Conservation (phyloP, 805 yeast genomes). For the Cyberlindnera sargentensis region DNA sequence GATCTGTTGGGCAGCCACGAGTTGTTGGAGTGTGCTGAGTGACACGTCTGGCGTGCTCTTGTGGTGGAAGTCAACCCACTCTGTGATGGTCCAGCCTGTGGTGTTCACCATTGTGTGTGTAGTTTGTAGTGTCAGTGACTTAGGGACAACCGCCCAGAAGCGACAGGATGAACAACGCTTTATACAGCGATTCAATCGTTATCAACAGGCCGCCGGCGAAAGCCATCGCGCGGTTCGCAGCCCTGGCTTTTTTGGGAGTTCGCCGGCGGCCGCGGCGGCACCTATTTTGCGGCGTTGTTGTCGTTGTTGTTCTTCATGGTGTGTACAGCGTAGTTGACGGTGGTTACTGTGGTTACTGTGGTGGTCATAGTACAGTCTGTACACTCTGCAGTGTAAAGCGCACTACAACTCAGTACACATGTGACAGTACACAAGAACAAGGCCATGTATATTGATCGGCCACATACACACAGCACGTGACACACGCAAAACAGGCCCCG, state of each 20-base stretch:
- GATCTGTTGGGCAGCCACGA: constrained; percentile 40
- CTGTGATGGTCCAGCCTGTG: constrained; percentile 71
- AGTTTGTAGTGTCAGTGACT: background rate
- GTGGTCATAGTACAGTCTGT: too few species aligned
- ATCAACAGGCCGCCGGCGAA: background rate
- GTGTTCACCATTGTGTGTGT: constrained; percentile 14
- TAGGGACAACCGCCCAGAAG: background rate
- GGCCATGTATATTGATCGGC: too few species aligned
- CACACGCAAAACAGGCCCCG: too few species aligned
- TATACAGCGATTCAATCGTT: background rate
- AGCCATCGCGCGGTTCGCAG: too few species aligned
- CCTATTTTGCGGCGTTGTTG: too few species aligned
- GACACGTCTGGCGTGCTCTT: constrained; percentile 58
- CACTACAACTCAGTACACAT: too few species aligned
- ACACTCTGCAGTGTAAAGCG: too few species aligned
- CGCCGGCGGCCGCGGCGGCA: background rate
- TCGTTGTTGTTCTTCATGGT: too few species aligned
- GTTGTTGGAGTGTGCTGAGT: constrained; percentile 35
- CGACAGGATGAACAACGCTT: background rate
- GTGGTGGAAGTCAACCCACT: constrained; percentile 70
- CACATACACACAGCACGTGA: too few species aligned
- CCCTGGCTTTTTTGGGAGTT: background rate
- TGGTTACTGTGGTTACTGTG: too few species aligned
- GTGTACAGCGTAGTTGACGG: too few species aligned
- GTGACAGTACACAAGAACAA: too few species aligned